phyloP scores from a whole-genome alignment of 371 early-diverging fungal genomes.

The Mucor irregularis region DNA sequence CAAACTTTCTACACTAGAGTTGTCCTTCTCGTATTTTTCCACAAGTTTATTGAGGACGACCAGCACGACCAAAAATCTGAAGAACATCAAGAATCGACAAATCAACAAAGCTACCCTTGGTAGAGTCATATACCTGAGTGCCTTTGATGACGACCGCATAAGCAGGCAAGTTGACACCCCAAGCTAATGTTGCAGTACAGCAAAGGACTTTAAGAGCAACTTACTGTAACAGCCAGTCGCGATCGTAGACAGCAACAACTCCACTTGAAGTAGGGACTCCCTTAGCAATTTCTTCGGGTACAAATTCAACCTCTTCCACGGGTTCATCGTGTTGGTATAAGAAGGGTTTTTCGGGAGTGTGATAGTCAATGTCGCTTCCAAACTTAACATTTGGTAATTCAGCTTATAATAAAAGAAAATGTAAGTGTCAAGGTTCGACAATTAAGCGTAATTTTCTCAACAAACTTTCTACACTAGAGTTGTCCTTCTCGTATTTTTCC shows the following conservation, averaged over 20 bases:
- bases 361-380: conserved; percentile 12
- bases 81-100: conserved; percentile 94
- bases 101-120: conserved; percentile 91
- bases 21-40: neutral
- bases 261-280: neutral
- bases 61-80: conserved; percentile 99
- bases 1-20: neutral
- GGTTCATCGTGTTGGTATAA: neutral
- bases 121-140: conserved; percentile 94
- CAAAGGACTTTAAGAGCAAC: conserved; percentile 93
- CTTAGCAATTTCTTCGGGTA: neutral
- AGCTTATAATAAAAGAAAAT: neutral
- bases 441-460: too few relatives aligned
- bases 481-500: neutral
- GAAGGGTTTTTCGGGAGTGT: conserved; percentile 9
- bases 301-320: too few relatives aligned
- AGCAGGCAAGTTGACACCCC: conserved; percentile 99
- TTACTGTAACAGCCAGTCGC: conserved; percentile 54
- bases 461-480: neutral
- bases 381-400: neutral
- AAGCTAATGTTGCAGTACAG: conserved; percentile 99
- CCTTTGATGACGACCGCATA: conserved; percentile 99
- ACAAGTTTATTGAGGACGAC: conserved; percentile 47
- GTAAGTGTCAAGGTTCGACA: neutral
- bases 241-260: conserved; percentile 33